Evolutionary conservation across 176 grass and related monocot species (phyloP), one percentile per base, ranked within the genome.

Genomic region (Eleusine coracana): DNA sequence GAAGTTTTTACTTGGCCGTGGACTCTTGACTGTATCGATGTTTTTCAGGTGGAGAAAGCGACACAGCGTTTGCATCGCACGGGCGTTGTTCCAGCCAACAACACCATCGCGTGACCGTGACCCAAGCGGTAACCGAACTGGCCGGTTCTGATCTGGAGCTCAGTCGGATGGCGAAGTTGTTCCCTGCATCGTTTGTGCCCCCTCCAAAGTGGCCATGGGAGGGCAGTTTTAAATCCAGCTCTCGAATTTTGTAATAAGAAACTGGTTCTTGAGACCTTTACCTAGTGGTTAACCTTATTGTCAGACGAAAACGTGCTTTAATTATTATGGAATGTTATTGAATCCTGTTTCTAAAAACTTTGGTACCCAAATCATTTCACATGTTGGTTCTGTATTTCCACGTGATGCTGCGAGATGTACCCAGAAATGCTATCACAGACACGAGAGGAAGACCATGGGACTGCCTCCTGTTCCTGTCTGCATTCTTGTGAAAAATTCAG

Each of bases 31-130:
- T 56, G 60, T 77, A 70, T 5, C 15, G 51, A 77, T 74, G 2
- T 18, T 41, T 27, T 40, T 6, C 77, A 87, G 92, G 92, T 91
- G 25, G 85, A 80, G 63, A 95, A 95, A 56, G 92, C 87, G 12
- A 42, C 37, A 28, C 81, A 80, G 28, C 77, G 78, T 3, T 44
- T 90, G 70, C 77, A 52, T 12, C 79, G 68, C 78, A 90, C 65
- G 8, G 84, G 79, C 0, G 39, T 58, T 45, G 70, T 86, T 73
- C 45, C 86, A 0, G 74, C 82, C 38, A 3, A 40, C 7, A 39
- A 20, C 23, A 73, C 60, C 28, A 66, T 81, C 0, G 58, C 66
- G 51, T 10, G 8, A 85, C 66, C 66, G 61, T 90, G 84, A 80
- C 45, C 38, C 3, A 6, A 28, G 12, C 14, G 55, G 5, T 28